Base-by-base conservation (phyloP, 2,329 filamentous ascomycete genomes). In the Pezicula neosporulosa region DNA sequence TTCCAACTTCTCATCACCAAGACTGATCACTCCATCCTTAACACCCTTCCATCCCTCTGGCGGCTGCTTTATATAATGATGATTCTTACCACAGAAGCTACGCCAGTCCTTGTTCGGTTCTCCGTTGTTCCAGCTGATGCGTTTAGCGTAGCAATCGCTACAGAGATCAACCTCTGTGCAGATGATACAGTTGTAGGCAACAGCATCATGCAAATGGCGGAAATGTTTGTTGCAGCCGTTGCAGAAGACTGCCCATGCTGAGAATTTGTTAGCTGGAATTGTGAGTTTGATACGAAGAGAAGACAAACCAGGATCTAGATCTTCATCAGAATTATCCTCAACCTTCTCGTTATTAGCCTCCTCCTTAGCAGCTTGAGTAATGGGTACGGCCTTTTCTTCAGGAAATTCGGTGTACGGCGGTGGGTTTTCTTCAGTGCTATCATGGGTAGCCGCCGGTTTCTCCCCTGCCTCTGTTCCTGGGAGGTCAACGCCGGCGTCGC, bases 11-110 rank as follows among this genome's bases (percentile, higher is more conserved):
- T 56, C 53, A 19, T 56, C 49, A 9, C 56, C 58, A 24, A 63
- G 44, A 18, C 41, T 44, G 41, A 64, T 37, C 16, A 49, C 53
- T 1, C 61, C 61, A 35, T 60, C 52, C 3, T 52, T 54, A 13
- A 64, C 50, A 2, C 61, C 60, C 37, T 48, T 52, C 62, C 62
- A 63, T 2, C 60, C 60, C 18, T 60, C 49, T 4, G 62, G 44
- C 1, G 62, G 63, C 1, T 47, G 46, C 35, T 58, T 56, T 44
- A 63, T 46, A 49, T 57, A 59, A 15, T 52, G 52, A 18, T 65
- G 63, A 13, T 51, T 47, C 7, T 52, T 42, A 8, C 54, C 58
- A 33, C 59, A 63, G 30, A 55, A 55, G 5, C 27, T 35, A 16
- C 35, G 41, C 49, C 48, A 53, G 12, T 35, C 13, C 12, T 28